Evolutionary conservation across 192 early-diverging fungal genomes (phyloP).

Genomic region (Kickxella alabastrina): DNA sequence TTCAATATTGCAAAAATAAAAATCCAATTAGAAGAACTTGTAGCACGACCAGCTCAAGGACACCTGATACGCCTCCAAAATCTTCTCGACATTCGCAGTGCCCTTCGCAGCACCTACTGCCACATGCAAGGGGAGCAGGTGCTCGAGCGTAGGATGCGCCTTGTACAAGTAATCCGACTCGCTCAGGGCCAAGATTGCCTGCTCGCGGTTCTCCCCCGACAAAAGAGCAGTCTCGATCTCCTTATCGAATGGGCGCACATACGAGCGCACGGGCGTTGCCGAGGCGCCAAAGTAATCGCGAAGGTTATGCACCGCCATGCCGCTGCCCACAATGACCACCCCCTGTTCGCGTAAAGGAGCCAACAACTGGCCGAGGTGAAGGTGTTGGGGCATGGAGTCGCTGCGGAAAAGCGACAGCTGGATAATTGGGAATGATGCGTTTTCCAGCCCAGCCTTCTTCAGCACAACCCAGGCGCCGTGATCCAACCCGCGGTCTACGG

Average conservation of each 20-base stretch:
- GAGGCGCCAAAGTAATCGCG: constrained; percentile 45
- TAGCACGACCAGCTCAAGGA: constrained; percentile 46
- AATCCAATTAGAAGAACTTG: constrained; percentile 7
- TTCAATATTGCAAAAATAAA: no score
- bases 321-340: constrained; percentile 63
- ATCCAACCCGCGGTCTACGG: constrained; percentile 58
- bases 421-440: constrained; percentile 58
- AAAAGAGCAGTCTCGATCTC: constrained; percentile 48
- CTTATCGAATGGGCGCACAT: constrained; percentile 57
- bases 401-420: constrained; percentile 59
- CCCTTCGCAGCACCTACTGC: constrained; percentile 59
- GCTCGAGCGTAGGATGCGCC: constrained; percentile 66
- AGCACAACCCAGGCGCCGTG: constrained; percentile 70
- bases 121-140: constrained; percentile 65
- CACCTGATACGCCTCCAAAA: constrained; percentile 23
- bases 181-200: constrained; percentile 39
- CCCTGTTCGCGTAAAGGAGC: constrained; percentile 56
- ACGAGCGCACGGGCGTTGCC: constrained; percentile 39
- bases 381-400: constrained; percentile 55
- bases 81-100: constrained; percentile 34
- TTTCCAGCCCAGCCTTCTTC: constrained; percentile 56
- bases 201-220: constrained; percentile 29
- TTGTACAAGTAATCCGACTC: constrained; percentile 41
- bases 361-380: constrained; percentile 55
- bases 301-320: constrained; percentile 66